These are phyloP conservation scores for Suillus bovinus DNA, from an alignment of 768 basidiomycete species.

Conservation along the genomic window DNA sequence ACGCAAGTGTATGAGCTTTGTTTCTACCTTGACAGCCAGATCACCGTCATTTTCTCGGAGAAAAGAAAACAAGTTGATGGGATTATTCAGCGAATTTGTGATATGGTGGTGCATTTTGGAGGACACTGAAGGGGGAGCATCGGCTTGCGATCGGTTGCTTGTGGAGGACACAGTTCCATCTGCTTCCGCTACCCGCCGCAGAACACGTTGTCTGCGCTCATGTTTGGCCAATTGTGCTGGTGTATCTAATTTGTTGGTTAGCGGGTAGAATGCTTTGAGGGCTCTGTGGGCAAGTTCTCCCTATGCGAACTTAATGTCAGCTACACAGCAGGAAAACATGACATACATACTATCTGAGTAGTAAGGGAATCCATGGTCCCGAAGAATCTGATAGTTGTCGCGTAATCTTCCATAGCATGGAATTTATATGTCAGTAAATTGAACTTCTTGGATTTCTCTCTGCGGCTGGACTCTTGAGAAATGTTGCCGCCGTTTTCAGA, in stretches of 20 bases:
- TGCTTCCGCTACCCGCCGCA: background rate
- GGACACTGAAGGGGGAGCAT: too few species aligned
- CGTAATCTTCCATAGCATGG: background rate
- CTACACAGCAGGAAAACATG: too few species aligned
- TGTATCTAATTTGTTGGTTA: too few species aligned
- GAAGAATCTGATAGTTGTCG: background rate
- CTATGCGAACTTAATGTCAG: too few species aligned
- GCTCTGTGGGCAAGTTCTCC: too few species aligned
- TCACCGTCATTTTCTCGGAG: conserved; percentile 16
- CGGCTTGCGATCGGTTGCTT: background rate
- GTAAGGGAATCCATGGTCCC: background rate
- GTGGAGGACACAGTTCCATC: background rate
- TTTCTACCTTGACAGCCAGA: conserved; percentile 23
- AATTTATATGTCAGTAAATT: background rate
- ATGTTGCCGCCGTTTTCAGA: background rate
- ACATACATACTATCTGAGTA: background rate
- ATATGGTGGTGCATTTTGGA: background rate
- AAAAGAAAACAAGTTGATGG: conserved; percentile 15
- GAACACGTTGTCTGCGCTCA: background rate
- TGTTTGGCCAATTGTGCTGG: background rate
- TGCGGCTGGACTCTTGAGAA: too few species aligned
- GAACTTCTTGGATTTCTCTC: background rate
- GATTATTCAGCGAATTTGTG: background rate
- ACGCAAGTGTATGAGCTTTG: too few species aligned
- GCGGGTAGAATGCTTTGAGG: too few species aligned